Evolutionary conservation across 352 stramenopile species (phyloP).

Genomic region (Sclerospora graminicola): DNA sequence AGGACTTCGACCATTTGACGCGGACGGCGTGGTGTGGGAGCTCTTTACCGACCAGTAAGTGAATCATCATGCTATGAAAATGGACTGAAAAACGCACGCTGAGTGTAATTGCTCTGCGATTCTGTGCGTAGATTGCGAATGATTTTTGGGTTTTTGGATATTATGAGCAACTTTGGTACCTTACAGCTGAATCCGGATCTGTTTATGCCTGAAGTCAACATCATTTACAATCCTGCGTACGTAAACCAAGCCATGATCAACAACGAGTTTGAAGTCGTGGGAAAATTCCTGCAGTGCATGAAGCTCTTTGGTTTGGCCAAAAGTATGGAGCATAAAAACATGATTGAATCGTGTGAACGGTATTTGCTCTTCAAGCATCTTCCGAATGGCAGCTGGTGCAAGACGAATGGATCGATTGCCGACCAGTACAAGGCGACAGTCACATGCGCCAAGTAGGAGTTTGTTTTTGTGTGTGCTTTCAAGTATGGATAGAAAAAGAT

Average conservation of each 20-base stretch:
- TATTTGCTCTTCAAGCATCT: conserved; percentile 61
- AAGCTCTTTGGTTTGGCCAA: conserved; percentile 48
- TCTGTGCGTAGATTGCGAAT: conserved; percentile 45
- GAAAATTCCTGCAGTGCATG: conserved; percentile 71
- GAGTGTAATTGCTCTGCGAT: conserved; percentile 1
- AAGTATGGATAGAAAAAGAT: no score
- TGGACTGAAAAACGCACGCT: conserved; percentile 2
- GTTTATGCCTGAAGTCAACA: conserved; percentile 59
- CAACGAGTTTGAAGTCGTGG: conserved; percentile 64
- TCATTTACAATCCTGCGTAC: conserved; percentile 65
- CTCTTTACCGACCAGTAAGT: conserved; percentile 59
- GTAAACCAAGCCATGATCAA: conserved; percentile 64
- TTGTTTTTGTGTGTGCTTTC: no score
- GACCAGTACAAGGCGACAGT: conserved; percentile 80
- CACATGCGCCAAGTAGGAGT: conserved; percentile 73
- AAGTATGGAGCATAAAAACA: conserved; percentile 22
- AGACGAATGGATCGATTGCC: conserved; percentile 30
- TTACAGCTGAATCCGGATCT: conserved; percentile 54
- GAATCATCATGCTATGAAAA: no score
- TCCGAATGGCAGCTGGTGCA: conserved; percentile 68
- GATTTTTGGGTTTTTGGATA: conserved; percentile 69
- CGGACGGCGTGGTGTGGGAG: conserved; percentile 51
- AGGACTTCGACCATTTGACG: conserved; percentile 49
- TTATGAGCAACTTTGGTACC: conserved; percentile 71
- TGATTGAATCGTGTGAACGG: conserved; percentile 51